phyloP scores from a whole-genome alignment of 805 yeast species.

The Kurtzmaniella cleridarum region DNA sequence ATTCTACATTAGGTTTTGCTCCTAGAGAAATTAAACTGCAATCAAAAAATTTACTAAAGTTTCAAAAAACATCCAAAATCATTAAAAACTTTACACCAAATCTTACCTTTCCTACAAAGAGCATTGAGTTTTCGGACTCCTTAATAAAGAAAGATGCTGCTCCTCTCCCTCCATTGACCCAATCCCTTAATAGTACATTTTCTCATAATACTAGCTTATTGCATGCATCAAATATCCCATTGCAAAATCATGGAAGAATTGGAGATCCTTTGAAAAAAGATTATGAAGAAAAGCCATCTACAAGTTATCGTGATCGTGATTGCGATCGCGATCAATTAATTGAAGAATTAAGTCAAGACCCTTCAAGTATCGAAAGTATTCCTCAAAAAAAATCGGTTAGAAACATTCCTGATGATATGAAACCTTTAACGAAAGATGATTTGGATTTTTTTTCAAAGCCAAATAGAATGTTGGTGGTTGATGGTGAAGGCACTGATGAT shows the following conservation, averaged over 20 bases:
- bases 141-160: constrained; percentile 13
- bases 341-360: constrained; percentile 21
- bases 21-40: constrained; percentile 7
- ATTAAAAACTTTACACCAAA: no score
- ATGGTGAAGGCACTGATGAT: constrained; percentile 10
- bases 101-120: not conserved
- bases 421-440: constrained; percentile 29
- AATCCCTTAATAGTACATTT: constrained; percentile 11
- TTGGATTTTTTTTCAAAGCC: constrained; percentile 21
- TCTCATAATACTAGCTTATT: constrained; percentile 12
- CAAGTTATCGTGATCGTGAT: not conserved
- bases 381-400: constrained; percentile 35
- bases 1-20: constrained; percentile 32
- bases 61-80: not conserved
- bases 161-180: constrained; percentile 1
- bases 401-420: constrained; percentile 38
- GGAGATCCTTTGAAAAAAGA: constrained; percentile 25
- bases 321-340: constrained; percentile 5
- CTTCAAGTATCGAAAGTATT: constrained; percentile 44
- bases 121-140: constrained; percentile 11
- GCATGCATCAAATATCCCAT: constrained; percentile 15
- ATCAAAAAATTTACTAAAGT: not conserved
- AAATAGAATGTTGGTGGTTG: constrained; percentile 13
- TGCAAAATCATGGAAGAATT: constrained; percentile 6
- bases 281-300: not conserved